phyloP scores from a whole-genome alignment of 257 asterid species.

The Solanum peruvianum region DNA sequence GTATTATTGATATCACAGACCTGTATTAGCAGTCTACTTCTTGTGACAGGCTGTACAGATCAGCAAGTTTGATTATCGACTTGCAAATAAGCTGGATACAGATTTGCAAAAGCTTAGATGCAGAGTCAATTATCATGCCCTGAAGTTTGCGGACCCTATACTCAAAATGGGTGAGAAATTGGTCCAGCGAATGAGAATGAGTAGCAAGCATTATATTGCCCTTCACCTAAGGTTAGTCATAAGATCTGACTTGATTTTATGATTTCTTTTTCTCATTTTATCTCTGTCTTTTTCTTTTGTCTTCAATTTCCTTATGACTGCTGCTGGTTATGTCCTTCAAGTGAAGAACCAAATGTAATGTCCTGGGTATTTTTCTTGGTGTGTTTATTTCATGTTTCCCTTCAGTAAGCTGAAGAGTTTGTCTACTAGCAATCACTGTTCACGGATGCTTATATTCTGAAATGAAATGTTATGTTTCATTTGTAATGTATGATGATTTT shows the following conservation, averaged over 20 bases:
- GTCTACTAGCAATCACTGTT: neutral
- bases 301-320: neutral
- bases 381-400: neutral
- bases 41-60: constrained; percentile 78
- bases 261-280: neutral
- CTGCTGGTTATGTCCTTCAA: neutral
- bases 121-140: constrained; percentile 90
- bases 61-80: constrained; percentile 91
- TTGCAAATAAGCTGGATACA: constrained; percentile 63
- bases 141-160: constrained; percentile 79
- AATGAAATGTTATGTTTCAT: neutral
- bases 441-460: neutral
- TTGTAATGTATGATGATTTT: neutral
- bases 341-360: neutral
- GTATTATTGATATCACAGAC: neutral
- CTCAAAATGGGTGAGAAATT: constrained; percentile 65
- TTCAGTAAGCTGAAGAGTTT: neutral
- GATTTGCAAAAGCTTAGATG: constrained; percentile 95
- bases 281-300: neutral
- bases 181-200: constrained; percentile 72
- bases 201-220: constrained; percentile 77
- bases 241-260: neutral
- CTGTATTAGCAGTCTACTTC: constrained; percentile 1
- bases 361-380: neutral
- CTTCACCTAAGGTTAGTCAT: constrained; percentile 74